Conservation (phyloP, 106 monocot genomes). For the Xerophyta viscosa region DNA sequence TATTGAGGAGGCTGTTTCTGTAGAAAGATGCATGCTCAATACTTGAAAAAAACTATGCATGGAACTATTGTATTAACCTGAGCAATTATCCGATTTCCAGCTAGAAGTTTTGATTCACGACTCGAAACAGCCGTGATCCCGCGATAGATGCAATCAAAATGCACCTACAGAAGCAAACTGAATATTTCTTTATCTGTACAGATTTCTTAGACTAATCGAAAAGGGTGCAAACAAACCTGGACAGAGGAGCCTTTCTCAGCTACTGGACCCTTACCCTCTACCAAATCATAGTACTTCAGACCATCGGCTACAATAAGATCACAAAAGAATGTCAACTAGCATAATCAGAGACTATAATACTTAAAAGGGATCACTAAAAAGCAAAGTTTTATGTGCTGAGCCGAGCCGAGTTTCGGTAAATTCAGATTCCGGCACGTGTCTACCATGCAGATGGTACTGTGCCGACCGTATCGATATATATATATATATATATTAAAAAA, state of each 20-base stretch:
- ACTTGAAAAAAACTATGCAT: too few species aligned
- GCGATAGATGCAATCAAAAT: slow-evolving; percentile 89
- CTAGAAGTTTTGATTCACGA: slow-evolving; percentile 90
- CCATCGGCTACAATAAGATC: slow-evolving; percentile 57
- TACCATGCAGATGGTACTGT: too few species aligned
- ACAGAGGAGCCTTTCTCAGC: slow-evolving; percentile 78
- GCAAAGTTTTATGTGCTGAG: not conserved
- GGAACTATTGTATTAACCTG: too few species aligned
- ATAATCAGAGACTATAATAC: too few species aligned
- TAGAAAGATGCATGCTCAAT: too few species aligned
- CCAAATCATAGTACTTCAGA: slow-evolving; percentile 84
- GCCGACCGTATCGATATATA: too few species aligned
- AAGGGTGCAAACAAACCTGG: slow-evolving; percentile 51
- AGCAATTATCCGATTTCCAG: slow-evolving; percentile 85
- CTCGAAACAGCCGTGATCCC: slow-evolving; percentile 79
- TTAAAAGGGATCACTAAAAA: not conserved
- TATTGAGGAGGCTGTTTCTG: too few species aligned
- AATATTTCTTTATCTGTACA: not conserved
- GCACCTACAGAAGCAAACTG: slow-evolving; percentile 55
- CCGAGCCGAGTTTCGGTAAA: too few species aligned
- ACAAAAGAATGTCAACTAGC: not conserved
- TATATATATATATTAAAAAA: too few species aligned
- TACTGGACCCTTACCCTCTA: slow-evolving; percentile 68
- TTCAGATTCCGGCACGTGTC: too few species aligned
- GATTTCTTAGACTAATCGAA: too few species aligned